These are phyloP conservation scores for Martiniozyma asiatica DNA, from an alignment of 1,139 yeast species.

Conservation along the genomic window DNA sequence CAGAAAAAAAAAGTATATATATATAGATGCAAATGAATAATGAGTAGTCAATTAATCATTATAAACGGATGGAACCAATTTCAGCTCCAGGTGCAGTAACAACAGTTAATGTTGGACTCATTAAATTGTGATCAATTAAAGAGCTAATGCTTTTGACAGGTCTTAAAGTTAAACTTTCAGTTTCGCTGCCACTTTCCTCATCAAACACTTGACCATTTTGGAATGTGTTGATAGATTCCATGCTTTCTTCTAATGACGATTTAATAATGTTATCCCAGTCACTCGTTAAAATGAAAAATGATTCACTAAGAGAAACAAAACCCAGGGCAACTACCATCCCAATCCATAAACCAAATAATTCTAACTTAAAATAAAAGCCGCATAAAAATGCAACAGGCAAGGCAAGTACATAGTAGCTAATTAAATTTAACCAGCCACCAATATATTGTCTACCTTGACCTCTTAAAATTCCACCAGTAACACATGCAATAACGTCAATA, in stretches of 20 bases:
- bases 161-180: slow-evolving; percentile 4
- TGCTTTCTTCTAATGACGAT: slow-evolving; percentile 19
- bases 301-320: slow-evolving; percentile 34
- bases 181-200: slow-evolving; percentile 2
- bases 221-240: slow-evolving; percentile 8
- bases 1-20: too few relatives aligned
- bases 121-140: slow-evolving; percentile 12
- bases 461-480: slow-evolving; percentile 47
- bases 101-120: slow-evolving; percentile 14
- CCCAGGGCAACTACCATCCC: slow-evolving; percentile 48
- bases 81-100: too few relatives aligned
- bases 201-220: not conserved
- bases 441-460: slow-evolving; percentile 61
- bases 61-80: too few relatives aligned
- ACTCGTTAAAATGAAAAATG: slow-evolving; percentile 33
- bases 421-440: slow-evolving; percentile 47
- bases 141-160: slow-evolving; percentile 9
- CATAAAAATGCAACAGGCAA: slow-evolving; percentile 44
- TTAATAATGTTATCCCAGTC: slow-evolving; percentile 46
- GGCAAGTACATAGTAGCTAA: slow-evolving; percentile 47
- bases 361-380: slow-evolving; percentile 35
- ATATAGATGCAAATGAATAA: too few relatives aligned
- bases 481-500: slow-evolving; percentile 42
- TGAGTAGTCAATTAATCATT: too few relatives aligned
- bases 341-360: slow-evolving; percentile 47